A percentile compares a stretch with the other conserved stretches of the same genome.
These are phyloP conservation scores for Kwoniella mangroviensis DNA, from an alignment of 768 basidiomycete genomes.

Conservation along the genomic window DNA sequence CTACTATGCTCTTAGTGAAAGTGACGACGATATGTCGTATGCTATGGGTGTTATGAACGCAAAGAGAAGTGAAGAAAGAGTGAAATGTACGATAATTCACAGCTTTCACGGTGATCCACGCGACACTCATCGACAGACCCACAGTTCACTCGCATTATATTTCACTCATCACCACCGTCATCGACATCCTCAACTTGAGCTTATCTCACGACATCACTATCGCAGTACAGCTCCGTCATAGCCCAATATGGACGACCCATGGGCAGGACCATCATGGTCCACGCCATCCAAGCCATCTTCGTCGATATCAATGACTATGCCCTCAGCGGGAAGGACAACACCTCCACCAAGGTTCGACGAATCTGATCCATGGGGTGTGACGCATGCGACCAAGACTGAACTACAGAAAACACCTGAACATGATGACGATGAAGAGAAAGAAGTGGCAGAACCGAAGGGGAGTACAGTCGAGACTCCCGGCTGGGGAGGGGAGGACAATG, in stretches of 20 bases:
- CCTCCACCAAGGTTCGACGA: constrained; percentile 32
- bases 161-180: background rate
- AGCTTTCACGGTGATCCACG: no score
- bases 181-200: background rate
- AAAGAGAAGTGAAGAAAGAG: no score
- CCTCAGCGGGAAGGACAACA: constrained; percentile 6
- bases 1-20: no score
- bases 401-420: background rate
- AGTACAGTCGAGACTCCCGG: background rate
- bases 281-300: constrained; percentile 34
- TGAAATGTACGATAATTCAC: no score
- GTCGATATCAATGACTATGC: constrained; percentile 6
- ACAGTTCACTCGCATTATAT: no score
- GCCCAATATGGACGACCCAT: constrained; percentile 44
- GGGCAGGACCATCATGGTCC: constrained; percentile 46
- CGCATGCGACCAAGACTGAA: constrained; percentile 3
- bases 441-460: no score
- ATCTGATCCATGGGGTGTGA: constrained; percentile 45
- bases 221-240: background rate
- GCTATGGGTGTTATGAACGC: background rate
- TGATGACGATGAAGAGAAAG: background rate
- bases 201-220: background rate
- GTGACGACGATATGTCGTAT: no score
- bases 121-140: no score
- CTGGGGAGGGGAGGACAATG: constrained; percentile 8